Evolutionary conservation across 495 filamentous ascomycete genomes (phyloP), one percentile per base, ranked within the genome.

Genomic region (Penicillium waksmanii): DNA sequence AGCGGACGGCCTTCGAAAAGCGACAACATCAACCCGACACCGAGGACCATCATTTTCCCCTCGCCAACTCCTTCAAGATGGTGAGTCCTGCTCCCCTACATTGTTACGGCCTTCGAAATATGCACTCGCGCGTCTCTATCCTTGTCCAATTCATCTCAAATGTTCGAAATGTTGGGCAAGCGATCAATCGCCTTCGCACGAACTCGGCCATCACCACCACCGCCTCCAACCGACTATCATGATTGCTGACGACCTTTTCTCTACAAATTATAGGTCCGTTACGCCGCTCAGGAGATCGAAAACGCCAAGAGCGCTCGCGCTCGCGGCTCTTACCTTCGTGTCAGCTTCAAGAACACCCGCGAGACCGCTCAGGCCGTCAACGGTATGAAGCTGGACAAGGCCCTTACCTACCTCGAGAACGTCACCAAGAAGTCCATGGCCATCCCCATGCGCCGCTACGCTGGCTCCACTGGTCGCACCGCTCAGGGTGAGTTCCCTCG

Each of bases 341-440:
- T 97, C 74, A 95, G 90, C 69, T 97, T 96, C 89, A 98, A 98
- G 87, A 98, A 98, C 87, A 97, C 95, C 79, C 91, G 94, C 75
- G 96, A 99, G 85, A 97, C 95, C 64, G 96, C 95, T 57, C 93
- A 97, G 83, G 93, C 94, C 63, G 93, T 98, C 87, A 97, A 92
- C 80, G 94, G 95, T 80, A 97, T 94, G 95, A 98, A 98, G 85
- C 84, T 98, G 72, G 82, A 88, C 79, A 95, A 95, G 73, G 96
- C 95, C 64, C 81, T 96, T 67, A 85, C 83, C 72, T 99, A 93
- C 88, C 88, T 99, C 74, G 91, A 95, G 82, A 97, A 98, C 78
- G 95, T 99, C 66, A 86, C 87, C 75, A 88, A 89, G 79, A 91
- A 98, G 84, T 88, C 88, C 78, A 94, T 98, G 84, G 93, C 91